Base-by-base conservation (phyloP, 495 filamentous ascomycete genomes). In the Monascus purpureus region DNA sequence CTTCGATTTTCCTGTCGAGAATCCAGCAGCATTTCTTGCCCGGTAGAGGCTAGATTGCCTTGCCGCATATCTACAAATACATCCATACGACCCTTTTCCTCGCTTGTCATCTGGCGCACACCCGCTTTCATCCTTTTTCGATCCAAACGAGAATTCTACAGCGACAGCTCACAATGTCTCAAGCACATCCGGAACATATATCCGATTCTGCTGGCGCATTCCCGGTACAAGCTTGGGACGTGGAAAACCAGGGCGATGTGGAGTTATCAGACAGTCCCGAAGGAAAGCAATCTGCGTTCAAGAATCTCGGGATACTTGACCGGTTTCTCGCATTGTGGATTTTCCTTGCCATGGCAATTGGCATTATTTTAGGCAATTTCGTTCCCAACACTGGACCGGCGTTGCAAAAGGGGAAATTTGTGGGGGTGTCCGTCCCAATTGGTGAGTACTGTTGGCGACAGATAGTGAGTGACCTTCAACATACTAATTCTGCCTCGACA, bases 321-420 rank as follows among this genome's bases (percentile, higher is more conserved):
- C 70, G 77, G 11, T 79, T 84, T 52, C 75, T 88, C 0, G 82
- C 77, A 3, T 8, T 86, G 4, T 90, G 85, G 84, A 90, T 92
- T 46, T 68, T 93, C 24, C 72, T 90, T 5, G 82, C 82, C 16
- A 92, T 93, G 78, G 65, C 67, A 1, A 53, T 86, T 23, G 85
- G 84, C 11, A 77, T 90, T 36, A 62, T 87, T 4, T 57, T 92
- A 1, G 82, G 81, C 7, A 87, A 86, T 49, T 84, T 85, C 38
- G 82, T 82, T 3, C 65, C 70, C 0, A 57, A 55, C 14, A 70
- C 68, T 0, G 75, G 68, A 0, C 64, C 61, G 1, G 69, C 72
- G 8, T 57, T 90, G 24, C 72, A 87, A 37, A 68, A 67, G 32
- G 82, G 84, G 0, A 67, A 67, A 24, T 86, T 92, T 51, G 67